These are phyloP conservation scores for Dactylellina parvicollis DNA, from an alignment of 2,329 filamentous ascomycete species.

Conservation along the genomic window DNA sequence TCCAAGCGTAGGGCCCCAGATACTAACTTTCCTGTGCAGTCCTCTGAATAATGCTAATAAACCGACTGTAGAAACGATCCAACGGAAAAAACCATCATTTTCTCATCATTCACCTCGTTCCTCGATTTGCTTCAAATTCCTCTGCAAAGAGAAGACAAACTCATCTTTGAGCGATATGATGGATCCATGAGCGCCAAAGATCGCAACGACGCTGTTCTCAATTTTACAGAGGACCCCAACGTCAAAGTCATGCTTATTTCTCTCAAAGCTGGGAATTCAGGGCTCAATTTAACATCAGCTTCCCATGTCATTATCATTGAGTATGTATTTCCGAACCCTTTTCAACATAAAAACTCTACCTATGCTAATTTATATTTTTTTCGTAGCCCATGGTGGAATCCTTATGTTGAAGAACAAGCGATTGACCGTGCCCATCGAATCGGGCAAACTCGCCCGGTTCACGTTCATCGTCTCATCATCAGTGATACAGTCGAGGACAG, in stretches of 20 bases:
- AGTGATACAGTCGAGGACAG: conserved; percentile 85
- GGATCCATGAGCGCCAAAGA: conserved; percentile 75
- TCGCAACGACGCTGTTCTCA: conserved; percentile 73
- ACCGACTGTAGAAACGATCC: conserved; percentile 62
- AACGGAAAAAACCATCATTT: conserved; percentile 79
- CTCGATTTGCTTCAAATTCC: conserved; percentile 81
- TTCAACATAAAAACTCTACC: conserved; percentile 62
- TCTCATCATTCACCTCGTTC: conserved; percentile 82
- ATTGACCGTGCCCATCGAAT: conserved; percentile 90
- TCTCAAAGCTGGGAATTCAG: conserved; percentile 82
- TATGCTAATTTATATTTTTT: conserved; percentile 15
- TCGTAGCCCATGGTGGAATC: conserved; percentile 67
- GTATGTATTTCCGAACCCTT: conserved; percentile 26
- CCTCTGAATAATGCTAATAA: conserved; percentile 45
- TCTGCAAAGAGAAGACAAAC: conserved; percentile 66
- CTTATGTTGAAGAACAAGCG: conserved; percentile 90
- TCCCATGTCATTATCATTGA: conserved; percentile 90
- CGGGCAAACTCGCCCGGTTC: conserved; percentile 77
- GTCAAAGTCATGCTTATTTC: conserved; percentile 79
- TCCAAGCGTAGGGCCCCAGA: conserved; percentile 56
- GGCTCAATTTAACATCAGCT: conserved; percentile 84
- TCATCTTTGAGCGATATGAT: conserved; percentile 74
- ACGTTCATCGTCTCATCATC: conserved; percentile 82
- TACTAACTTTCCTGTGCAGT: conserved; percentile 59
- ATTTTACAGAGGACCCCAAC: conserved; percentile 71